Percentiles rank a stretch among this genome's conserved stretches.
phyloP scores from a whole-genome alignment of 345 rosid species.

The Kandelia obovata region DNA sequence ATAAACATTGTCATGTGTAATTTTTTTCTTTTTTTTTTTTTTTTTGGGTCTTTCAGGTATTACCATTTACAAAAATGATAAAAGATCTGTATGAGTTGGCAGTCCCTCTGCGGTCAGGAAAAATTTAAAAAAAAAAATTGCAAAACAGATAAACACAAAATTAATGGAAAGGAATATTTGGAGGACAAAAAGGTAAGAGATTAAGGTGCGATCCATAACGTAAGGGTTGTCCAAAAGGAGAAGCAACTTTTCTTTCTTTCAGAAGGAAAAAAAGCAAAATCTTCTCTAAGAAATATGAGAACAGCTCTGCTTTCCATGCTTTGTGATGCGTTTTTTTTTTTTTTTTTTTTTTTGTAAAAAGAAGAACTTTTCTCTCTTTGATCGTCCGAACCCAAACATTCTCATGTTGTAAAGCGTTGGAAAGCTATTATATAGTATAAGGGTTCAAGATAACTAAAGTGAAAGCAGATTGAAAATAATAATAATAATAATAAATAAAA shows the following conservation, averaged over 20 bases:
- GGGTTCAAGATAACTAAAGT: slow-evolving; percentile 14
- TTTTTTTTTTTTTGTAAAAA: not conserved
- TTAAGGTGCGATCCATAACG: slow-evolving; percentile 41
- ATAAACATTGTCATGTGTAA: too few species aligned
- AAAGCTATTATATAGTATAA: slow-evolving; percentile 17
- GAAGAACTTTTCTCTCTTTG: slow-evolving; percentile 33
- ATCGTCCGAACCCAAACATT: slow-evolving; percentile 44
- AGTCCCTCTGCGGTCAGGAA: not conserved
- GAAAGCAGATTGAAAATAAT: slow-evolving; percentile 14
- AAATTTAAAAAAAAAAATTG: too few species aligned
- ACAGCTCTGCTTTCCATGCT: slow-evolving; percentile 48
- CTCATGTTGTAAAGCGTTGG: slow-evolving; percentile 39
- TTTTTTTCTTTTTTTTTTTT: not conserved
- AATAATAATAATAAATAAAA: not conserved
- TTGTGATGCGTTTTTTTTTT: slow-evolving; percentile 28
- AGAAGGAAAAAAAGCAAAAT: slow-evolving; percentile 46
- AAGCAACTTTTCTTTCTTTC: slow-evolving; percentile 41
- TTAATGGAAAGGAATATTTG: not conserved
- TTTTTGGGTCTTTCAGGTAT: not conserved
- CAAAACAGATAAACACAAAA: too few species aligned
- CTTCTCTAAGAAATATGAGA: slow-evolving; percentile 43
- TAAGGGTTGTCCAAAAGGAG: slow-evolving; percentile 47
- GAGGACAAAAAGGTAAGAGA: slow-evolving; percentile 5
- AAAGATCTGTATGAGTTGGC: not conserved
- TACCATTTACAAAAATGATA: too few species aligned